phyloP scores from a whole-genome alignment of 768 basidiomycete species.

The Stropharia rugosoannulata region DNA sequence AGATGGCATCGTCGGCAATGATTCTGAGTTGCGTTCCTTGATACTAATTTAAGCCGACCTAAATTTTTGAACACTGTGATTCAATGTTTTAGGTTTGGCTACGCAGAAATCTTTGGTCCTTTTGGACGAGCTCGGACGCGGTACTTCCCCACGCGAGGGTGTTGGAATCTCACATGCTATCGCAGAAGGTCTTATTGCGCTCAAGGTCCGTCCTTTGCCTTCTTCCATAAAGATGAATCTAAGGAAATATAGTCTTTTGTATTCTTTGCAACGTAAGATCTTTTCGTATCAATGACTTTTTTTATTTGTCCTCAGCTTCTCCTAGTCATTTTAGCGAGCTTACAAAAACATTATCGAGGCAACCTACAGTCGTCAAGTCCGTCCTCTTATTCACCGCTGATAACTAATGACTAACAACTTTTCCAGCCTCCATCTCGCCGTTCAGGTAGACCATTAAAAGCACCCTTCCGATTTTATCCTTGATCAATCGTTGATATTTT shows the following conservation, averaged over 20 bases:
- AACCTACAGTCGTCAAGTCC: slow-evolving; percentile 82
- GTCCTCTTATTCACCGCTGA: slow-evolving; percentile 19
- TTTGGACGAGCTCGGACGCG: slow-evolving; percentile 92
- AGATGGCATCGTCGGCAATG: slow-evolving; percentile 93
- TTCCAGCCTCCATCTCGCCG: slow-evolving; percentile 75
- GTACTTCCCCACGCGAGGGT: slow-evolving; percentile 84
- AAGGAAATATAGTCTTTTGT: slow-evolving; percentile 61
- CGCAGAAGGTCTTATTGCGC: slow-evolving; percentile 70
- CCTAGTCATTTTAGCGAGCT: slow-evolving; percentile 81
- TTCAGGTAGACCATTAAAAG: slow-evolving; percentile 50
- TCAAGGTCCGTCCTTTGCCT: slow-evolving; percentile 50
- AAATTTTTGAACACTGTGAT: background rate
- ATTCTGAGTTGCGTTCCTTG: slow-evolving; percentile 59
- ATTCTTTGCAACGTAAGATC: slow-evolving; percentile 83
- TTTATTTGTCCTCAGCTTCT: background rate
- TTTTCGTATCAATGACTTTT: background rate
- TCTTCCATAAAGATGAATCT: background rate
- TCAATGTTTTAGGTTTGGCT: slow-evolving; percentile 54
- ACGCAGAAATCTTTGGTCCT: slow-evolving; percentile 71
- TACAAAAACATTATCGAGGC: slow-evolving; percentile 67
- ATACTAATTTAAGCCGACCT: background rate
- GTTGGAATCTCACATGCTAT: slow-evolving; percentile 84
- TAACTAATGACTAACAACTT: background rate
- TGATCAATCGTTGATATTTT: background rate
- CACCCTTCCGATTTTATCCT: background rate